Percentiles rank a stretch among this genome's conserved stretches.
Conservation (phyloP, 257 asterid genomes). For the Henckelia pumila region DNA sequence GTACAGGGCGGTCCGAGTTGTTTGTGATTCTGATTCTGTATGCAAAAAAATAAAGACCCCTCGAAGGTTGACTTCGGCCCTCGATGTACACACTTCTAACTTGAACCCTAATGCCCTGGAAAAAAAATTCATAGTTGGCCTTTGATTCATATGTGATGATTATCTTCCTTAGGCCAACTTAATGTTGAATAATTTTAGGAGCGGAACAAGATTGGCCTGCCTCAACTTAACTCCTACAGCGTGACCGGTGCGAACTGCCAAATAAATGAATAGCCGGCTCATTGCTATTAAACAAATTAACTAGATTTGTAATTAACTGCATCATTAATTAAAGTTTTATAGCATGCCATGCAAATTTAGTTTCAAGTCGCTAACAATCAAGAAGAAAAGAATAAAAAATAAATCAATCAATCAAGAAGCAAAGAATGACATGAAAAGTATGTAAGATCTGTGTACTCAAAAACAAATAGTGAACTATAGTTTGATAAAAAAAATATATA, state of each 20-base stretch:
- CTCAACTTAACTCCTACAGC: not conserved
- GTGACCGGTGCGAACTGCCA: not conserved
- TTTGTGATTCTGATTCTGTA: slow-evolving; percentile 80
- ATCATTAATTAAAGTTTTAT: no score
- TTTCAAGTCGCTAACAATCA: not conserved
- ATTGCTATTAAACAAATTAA: no score
- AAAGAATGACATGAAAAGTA: not conserved
- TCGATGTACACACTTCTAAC: slow-evolving; percentile 82
- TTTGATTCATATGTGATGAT: not conserved
- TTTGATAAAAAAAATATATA: no score
- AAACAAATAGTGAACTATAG: not conserved
- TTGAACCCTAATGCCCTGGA: slow-evolving; percentile 80
- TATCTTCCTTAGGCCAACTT: slow-evolving; percentile 5
- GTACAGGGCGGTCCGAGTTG: slow-evolving; percentile 80
- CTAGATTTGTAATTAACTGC: no score
- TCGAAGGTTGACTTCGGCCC: slow-evolving; percentile 78
- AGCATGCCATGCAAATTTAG: not conserved
- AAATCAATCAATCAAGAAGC: not conserved
- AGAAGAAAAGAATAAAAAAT: not conserved
- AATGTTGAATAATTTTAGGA: not conserved
- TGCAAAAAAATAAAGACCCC: slow-evolving; percentile 74
- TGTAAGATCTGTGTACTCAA: not conserved
- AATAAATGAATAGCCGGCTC: no score
- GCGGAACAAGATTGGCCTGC: not conserved
- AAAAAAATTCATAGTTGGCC: slow-evolving; percentile 7